Evolutionary conservation across 2,329 filamentous ascomycete genomes (phyloP), one percentile per base, ranked within the genome.

Genomic region (Ophiostoma tasmaniense): DNA sequence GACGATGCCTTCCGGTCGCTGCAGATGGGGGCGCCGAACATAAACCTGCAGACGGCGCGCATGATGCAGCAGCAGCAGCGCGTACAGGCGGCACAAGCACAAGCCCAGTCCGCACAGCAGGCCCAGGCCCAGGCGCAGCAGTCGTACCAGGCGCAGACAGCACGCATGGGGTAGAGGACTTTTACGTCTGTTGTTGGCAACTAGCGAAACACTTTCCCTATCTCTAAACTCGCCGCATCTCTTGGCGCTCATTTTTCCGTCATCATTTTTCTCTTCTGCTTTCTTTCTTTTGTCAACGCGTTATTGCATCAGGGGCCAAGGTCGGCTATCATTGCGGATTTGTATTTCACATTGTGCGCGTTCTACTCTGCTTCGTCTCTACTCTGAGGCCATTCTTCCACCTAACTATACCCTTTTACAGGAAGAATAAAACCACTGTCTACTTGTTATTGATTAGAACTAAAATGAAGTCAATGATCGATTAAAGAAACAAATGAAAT

Each of bases 1-100:
- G 83, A 86, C 74, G 80, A 81, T 22, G 79, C 78, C 17, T 73
- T 87, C 35, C 77, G 80, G 59, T 74, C 77, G 3, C 68, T 81
- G 52, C 74, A 71, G 66, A 71, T 71, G 25, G 67, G 68, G 30
- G 45, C 69, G 22, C 17, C 66, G 14, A 68, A n/a, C n/a, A n/a
- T n/a, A n/a, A n/a, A 42, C 64, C 45, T 68, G 68, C 64, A 67
- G 11, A 37, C 64, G 67, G 67, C 69, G 5, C 71, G 71, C 67
- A 55, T 71, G 69, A 35, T 37, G 45, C 70, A 69, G 20, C 67
- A 64, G 11, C 66, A 66, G 61, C 64, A 35, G 1, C 67, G 62
- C 13, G 69, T 67, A 2, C 70, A 72, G 5, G 68, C 68, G 0
- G n/a, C n/a, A n/a, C n/a, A n/a, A n/a, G n/a, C n/a, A n/a, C n/a